Evolutionary conservation across 2,329 filamentous ascomycete species (phyloP), one percentile per base, ranked within the genome.

Genomic region (Daldinia eschscholtzii): DNA sequence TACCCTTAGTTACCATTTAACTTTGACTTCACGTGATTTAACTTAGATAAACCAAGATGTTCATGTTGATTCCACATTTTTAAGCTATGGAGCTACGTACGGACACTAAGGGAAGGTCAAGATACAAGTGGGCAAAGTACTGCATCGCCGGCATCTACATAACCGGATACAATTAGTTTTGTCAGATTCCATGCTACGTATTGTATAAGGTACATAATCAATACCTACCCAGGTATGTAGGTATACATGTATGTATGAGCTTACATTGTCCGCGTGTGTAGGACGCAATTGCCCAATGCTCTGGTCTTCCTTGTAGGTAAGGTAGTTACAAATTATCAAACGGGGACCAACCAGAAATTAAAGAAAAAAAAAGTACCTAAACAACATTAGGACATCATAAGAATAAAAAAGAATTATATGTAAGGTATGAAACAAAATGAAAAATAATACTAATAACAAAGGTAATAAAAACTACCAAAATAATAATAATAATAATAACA

Each of bases 61-160:
- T 15, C 37, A 60, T 41, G 35, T 57, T 65, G 57, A 65, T 65
- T 65, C 63, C 57, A 58, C 55, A 66, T 42, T 52, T 65, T 52
- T 23, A 52, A 52, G 46, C 46, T 52, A 52, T 13, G 46, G 46
- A 10, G 46, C 33, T 18, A 23, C 20, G 20, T 23, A 23, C 20
- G 20, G 20, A 23, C 2, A 23, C 20, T 23, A 23, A 23, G 26
- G 46, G 46, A 52, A 15, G 3, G 28, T 48, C 56, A 28, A 52
- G 46, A 52, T 50, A 50, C 13, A 52, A 50, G 53, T 61, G 57
- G 37, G 35, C 48, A 67, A 37, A 20, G 59, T 59, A 62, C 41
- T 35, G 44, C 30, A 55, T 13, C 33, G 33, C 52, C 53, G 44
- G 26, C n/a, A 44, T 60, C 37, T 46, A 42, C 62, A 46, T 56